Evolutionary conservation across 345 rosid genomes (phyloP).

Genomic region (Salix purpurea): DNA sequence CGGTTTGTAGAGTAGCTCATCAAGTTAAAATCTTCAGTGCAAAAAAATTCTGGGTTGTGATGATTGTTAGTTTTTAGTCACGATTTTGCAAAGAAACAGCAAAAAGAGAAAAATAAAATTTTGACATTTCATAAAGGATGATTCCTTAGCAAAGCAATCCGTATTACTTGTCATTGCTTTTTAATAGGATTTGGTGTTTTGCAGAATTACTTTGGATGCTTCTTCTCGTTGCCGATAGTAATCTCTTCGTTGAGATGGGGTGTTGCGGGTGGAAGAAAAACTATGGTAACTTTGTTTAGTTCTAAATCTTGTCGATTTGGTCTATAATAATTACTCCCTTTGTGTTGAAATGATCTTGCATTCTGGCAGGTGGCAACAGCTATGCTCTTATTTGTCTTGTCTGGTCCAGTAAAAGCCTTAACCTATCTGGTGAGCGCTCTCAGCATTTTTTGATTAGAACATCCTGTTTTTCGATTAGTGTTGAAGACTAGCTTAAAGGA

Average conservation of each 20-base stretch:
- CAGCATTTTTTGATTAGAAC: not conserved
- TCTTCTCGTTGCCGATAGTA: constrained; percentile 84
- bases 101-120: not conserved
- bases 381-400: constrained; percentile 72
- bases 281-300: constrained; percentile 38
- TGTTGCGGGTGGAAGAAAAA: constrained; percentile 85
- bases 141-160: not conserved
- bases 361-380: constrained; percentile 78
- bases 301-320: not conserved
- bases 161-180: not conserved
- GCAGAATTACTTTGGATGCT: constrained; percentile 96
- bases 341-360: constrained; percentile 9
- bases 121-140: not conserved
- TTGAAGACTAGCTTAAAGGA: not conserved
- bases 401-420: constrained; percentile 88
- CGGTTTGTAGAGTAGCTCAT: not conserved
- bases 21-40: not conserved
- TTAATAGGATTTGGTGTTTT: constrained; percentile 7
- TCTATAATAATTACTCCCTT: not conserved
- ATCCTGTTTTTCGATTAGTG: not conserved
- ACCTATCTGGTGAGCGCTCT: constrained; percentile 66
- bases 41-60: not conserved
- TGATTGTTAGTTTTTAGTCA: not conserved
- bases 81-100: not conserved
- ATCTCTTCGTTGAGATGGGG: constrained; percentile 90